Conservation (phyloP, 2,329 filamentous ascomycete genomes). For the Coniochaeta prunicola region DNA sequence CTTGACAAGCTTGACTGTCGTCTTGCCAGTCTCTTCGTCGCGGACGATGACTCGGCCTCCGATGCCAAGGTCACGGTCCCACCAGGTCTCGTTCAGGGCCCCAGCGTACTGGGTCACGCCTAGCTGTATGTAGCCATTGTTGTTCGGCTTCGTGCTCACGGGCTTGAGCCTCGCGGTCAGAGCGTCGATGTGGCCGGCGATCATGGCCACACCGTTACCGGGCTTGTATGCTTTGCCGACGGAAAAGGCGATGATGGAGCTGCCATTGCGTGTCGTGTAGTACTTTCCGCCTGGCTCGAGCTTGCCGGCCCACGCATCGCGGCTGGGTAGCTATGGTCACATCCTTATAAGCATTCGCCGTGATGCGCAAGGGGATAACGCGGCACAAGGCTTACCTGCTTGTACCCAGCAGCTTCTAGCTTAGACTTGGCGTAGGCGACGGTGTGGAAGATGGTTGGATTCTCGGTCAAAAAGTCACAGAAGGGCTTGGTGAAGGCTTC, state of each 20-base stretch:
- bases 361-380: background rate
- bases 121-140: slow-evolving; percentile 80
- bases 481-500: slow-evolving; percentile 76
- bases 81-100: slow-evolving; percentile 84
- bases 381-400: slow-evolving; percentile 41
- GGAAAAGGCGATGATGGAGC: slow-evolving; percentile 76
- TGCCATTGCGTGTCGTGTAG: slow-evolving; percentile 79
- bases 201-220: slow-evolving; percentile 80
- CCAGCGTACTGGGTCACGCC: slow-evolving; percentile 92
- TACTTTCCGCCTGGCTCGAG: slow-evolving; percentile 80
- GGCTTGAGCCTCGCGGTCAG: slow-evolving; percentile 89
- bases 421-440: slow-evolving; percentile 72
- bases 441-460: slow-evolving; percentile 90
- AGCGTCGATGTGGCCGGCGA: slow-evolving; percentile 90
- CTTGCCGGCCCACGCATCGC: slow-evolving; percentile 67
- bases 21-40: slow-evolving; percentile 65
- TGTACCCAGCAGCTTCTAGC: slow-evolving; percentile 66
- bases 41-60: slow-evolving; percentile 84
- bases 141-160: slow-evolving; percentile 74
- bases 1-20: slow-evolving; percentile 76
- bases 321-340: slow-evolving; percentile 58
- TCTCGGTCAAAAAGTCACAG: slow-evolving; percentile 77
- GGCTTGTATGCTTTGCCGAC: slow-evolving; percentile 74
- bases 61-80: slow-evolving; percentile 89
- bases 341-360: slow-evolving; percentile 5